Percentiles rank a stretch among this genome's conserved stretches.
Evolutionary conservation across 2,329 filamentous ascomycete genomes (phyloP).

Genomic region (Plectosphaerella cucumerina): DNA sequence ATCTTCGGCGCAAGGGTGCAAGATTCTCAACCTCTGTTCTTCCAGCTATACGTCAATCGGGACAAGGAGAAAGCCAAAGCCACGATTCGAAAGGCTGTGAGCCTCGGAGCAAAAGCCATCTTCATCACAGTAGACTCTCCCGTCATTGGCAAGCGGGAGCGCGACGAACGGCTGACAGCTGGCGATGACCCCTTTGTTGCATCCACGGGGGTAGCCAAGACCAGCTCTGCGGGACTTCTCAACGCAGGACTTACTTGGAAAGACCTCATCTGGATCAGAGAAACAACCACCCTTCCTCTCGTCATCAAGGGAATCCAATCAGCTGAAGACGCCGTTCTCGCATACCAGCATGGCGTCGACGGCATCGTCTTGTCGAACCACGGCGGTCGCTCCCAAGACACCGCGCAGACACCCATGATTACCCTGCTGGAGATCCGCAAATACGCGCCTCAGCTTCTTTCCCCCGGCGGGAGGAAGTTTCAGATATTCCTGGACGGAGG

Average conservation of each 20-base stretch:
- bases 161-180: slow-evolving; percentile 38
- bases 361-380: slow-evolving; percentile 69
- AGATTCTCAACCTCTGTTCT: slow-evolving; percentile 34
- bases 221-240: slow-evolving; percentile 51
- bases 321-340: slow-evolving; percentile 55
- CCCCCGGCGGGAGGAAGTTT: slow-evolving; percentile 26
- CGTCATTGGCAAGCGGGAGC: slow-evolving; percentile 50
- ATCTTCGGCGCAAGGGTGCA: not conserved
- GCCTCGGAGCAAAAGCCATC: slow-evolving; percentile 43
- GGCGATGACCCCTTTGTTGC: slow-evolving; percentile 37
- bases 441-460: slow-evolving; percentile 24
- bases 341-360: slow-evolving; percentile 56
- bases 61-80: slow-evolving; percentile 44
- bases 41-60: slow-evolving; percentile 59
- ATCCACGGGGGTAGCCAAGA: slow-evolving; percentile 37
- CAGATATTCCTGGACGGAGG: slow-evolving; percentile 63
- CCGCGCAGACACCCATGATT: slow-evolving; percentile 19
- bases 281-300: slow-evolving; percentile 45
- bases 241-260: slow-evolving; percentile 54
- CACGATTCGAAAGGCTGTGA: slow-evolving; percentile 40
- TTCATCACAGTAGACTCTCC: slow-evolving; percentile 57
- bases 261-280: slow-evolving; percentile 60
- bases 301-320: slow-evolving; percentile 67
- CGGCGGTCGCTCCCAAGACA: slow-evolving; percentile 55
- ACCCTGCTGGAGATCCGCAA: slow-evolving; percentile 40